Conservation (phyloP, 2,329 filamentous ascomycete species). For the Penicillium sp. region DNA sequence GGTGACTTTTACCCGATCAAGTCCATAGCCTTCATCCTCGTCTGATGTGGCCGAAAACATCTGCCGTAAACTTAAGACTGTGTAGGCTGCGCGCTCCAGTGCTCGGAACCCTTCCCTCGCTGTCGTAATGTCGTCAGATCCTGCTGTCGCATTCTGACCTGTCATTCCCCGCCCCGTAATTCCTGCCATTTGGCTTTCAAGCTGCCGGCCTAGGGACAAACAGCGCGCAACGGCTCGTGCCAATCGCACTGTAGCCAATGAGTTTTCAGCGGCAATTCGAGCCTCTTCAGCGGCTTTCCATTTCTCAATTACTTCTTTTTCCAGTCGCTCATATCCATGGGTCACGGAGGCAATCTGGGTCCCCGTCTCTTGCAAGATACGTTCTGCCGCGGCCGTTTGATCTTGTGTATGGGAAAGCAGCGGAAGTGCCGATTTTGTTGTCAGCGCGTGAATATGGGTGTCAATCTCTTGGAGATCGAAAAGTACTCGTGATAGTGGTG, state of each 20-base stretch:
- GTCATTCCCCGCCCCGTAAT: slow-evolving; percentile 47
- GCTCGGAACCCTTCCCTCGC: slow-evolving; percentile 70
- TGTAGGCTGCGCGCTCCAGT: slow-evolving; percentile 78
- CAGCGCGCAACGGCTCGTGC: slow-evolving; percentile 74
- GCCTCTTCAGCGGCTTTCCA: slow-evolving; percentile 85
- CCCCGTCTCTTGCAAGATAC: slow-evolving; percentile 73
- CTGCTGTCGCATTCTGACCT: slow-evolving; percentile 26
- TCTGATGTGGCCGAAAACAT: slow-evolving; percentile 65
- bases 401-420: slow-evolving; percentile 74
- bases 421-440: slow-evolving; percentile 77
- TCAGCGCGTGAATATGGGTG: slow-evolving; percentile 87
- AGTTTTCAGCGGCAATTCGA: slow-evolving; percentile 68
- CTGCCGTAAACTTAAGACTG: slow-evolving; percentile 71
- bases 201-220: slow-evolving; percentile 76
- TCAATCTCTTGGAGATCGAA: slow-evolving; percentile 98
- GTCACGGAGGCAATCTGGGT: slow-evolving; percentile 76
- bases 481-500: slow-evolving; percentile 85
- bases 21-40: slow-evolving; percentile 71
- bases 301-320: slow-evolving; percentile 81
- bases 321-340: slow-evolving; percentile 79
- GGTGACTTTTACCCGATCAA: slow-evolving; percentile 72
- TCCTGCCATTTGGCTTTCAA: slow-evolving; percentile 82
- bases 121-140: slow-evolving; percentile 32
- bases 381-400: slow-evolving; percentile 69
- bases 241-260: slow-evolving; percentile 77